These are phyloP conservation scores for Oryza punctata DNA, from an alignment of 176 grass and related monocot species.

Conservation along the genomic window DNA sequence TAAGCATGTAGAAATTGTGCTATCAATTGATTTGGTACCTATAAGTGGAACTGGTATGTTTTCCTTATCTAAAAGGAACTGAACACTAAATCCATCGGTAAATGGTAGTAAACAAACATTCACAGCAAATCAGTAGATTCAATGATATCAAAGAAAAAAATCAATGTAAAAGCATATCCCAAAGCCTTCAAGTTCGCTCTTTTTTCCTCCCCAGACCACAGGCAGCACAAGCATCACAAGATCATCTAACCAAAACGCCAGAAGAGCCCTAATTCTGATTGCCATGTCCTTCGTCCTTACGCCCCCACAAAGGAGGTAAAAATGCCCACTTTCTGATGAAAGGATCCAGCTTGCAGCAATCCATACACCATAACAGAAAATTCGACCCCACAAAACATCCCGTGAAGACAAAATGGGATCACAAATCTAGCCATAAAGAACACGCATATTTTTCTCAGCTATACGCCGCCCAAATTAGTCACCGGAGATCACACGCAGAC, in stretches of 20 bases:
- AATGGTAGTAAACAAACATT: background rate
- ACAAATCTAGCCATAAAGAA: background rate
- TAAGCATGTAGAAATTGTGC: background rate
- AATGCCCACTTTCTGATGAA: background rate
- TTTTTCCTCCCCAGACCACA: background rate
- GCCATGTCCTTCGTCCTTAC: background rate
- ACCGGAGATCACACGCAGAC: background rate
- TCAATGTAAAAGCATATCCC: background rate
- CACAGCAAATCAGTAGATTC: background rate
- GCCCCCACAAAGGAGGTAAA: constrained; percentile 4
- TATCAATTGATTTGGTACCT: background rate
- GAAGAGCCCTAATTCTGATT: background rate
- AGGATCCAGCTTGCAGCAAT: background rate
- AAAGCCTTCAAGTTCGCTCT: background rate
- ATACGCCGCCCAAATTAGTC: background rate
- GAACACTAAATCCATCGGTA: background rate
- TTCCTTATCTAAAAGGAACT: background rate
- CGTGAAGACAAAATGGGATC: background rate
- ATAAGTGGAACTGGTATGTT: background rate
- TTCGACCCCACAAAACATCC: background rate
- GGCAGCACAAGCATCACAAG: background rate
- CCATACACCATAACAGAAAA: background rate
- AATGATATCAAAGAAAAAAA: background rate
- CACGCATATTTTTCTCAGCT: background rate
- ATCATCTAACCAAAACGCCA: background rate